Conservation (phyloP, 805 yeast species). For the Monosporozyma aquatica region DNA sequence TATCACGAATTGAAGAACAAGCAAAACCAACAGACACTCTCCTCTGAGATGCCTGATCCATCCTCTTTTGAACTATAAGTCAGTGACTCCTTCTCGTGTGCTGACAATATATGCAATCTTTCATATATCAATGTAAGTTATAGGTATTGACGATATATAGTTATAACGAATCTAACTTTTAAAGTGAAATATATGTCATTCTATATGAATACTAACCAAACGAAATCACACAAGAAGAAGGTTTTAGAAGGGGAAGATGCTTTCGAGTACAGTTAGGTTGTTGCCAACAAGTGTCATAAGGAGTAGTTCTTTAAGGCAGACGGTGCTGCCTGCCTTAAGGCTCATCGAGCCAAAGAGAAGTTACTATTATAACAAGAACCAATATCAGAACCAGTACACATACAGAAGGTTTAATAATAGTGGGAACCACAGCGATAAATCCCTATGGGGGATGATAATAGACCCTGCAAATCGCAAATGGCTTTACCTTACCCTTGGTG, state of each 20-base stretch:
- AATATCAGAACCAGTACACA: conserved; percentile 1
- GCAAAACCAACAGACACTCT: background rate
- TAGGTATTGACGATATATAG: background rate
- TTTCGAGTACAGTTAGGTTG: background rate
- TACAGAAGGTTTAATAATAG: conserved; percentile 1
- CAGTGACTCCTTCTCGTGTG: no score
- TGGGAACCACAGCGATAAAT: background rate
- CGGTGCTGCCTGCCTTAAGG: no score
- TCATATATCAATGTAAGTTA: no score
- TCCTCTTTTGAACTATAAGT: conserved; percentile 8
- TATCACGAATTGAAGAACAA: background rate
- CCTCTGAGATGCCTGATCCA: conserved; percentile 4
- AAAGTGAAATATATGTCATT: no score
- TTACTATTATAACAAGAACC: background rate
- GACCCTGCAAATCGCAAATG: conserved; percentile 28
- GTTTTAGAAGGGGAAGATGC: background rate
- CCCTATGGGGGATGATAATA: conserved; percentile 5
- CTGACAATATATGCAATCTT: no score
- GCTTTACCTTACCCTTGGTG: conserved; percentile 29
- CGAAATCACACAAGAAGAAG: no score
- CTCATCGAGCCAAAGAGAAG: background rate
- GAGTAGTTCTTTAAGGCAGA: no score
- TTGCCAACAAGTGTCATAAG: background rate
- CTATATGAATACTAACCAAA: no score
- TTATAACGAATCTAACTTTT: no score